A percentile compares a stretch with the other conserved stretches of the same genome.
Conservation (phyloP, 495 filamentous ascomycete genomes). For the Astrothelium macrocarpum region DNA sequence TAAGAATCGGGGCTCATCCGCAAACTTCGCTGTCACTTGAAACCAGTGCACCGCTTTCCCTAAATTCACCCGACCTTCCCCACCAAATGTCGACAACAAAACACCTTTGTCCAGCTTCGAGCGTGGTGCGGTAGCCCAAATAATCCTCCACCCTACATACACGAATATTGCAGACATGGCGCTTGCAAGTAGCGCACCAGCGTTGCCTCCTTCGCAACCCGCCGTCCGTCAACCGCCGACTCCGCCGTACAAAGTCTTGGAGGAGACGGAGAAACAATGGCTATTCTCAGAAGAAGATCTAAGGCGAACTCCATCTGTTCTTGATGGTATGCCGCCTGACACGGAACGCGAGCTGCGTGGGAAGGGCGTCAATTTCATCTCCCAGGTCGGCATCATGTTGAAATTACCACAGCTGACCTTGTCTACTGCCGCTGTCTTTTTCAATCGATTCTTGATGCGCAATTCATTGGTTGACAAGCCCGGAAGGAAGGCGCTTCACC, state of each 20-base stretch:
- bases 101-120: neutral
- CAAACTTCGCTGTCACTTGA: neutral
- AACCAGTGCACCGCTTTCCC: neutral
- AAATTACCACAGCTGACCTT: slow-evolving; percentile 87
- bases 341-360: slow-evolving; percentile 68
- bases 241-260: slow-evolving; percentile 38
- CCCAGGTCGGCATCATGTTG: slow-evolving; percentile 84
- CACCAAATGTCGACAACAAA: slow-evolving; percentile 4
- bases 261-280: slow-evolving; percentile 65
- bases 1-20: too few relatives aligned
- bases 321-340: slow-evolving; percentile 66
- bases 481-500: slow-evolving; percentile 62
- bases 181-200: neutral
- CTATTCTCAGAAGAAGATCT: slow-evolving; percentile 80
- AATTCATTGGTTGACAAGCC: slow-evolving; percentile 54
- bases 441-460: slow-evolving; percentile 93
- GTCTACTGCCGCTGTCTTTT: slow-evolving; percentile 82
- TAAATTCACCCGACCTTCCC: neutral
- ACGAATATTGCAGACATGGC: neutral
- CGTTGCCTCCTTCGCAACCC: slow-evolving; percentile 21
- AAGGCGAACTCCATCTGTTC: slow-evolving; percentile 65
- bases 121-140: neutral
- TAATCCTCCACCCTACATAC: neutral
- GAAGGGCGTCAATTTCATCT: slow-evolving; percentile 94
- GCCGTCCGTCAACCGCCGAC: slow-evolving; percentile 25